Conservation (phyloP, 2,329 filamentous ascomycete genomes). For the Triangularia setosa region DNA sequence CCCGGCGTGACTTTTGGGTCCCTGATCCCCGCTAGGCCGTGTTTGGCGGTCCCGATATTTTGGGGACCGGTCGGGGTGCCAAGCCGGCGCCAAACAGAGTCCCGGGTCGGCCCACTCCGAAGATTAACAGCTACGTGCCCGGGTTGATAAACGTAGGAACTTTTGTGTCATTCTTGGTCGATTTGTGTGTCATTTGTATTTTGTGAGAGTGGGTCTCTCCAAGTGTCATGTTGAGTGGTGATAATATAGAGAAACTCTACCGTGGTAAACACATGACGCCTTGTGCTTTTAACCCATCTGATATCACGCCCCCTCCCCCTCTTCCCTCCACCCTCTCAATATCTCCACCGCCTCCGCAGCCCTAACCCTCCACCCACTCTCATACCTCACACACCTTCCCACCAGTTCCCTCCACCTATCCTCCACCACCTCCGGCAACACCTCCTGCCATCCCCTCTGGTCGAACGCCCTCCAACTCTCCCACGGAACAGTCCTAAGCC, state of each 20-base stretch:
- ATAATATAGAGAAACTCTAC: too few species aligned
- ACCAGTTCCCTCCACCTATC: conserved; percentile 67
- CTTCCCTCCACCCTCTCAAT: neutral
- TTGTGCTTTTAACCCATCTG: too few species aligned
- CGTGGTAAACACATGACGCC: too few species aligned
- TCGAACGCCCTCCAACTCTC: conserved; percentile 81
- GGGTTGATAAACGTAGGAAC: neutral
- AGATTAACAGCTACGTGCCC: neutral
- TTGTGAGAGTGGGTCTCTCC: neutral
- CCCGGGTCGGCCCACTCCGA: neutral
- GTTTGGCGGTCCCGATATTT: neutral
- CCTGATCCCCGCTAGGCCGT: neutral
- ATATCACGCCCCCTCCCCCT: neutral
- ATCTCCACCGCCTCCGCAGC: conserved; percentile 41
- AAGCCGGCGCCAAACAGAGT: neutral
- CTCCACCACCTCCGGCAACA: conserved; percentile 57
- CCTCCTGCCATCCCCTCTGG: conserved; percentile 60
- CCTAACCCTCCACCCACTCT: conserved; percentile 59
- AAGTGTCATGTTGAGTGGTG: too few species aligned
- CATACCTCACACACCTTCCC: conserved; percentile 64
- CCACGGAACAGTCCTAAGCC: conserved; percentile 74
- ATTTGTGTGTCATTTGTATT: neutral
- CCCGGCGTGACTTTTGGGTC: neutral
- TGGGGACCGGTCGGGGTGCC: neutral
- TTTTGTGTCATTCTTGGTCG: neutral